Evolutionary conservation across 176 grass and related monocot species (phyloP), one percentile per base, ranked within the genome.

Genomic region (Sorghum bicolor): DNA sequence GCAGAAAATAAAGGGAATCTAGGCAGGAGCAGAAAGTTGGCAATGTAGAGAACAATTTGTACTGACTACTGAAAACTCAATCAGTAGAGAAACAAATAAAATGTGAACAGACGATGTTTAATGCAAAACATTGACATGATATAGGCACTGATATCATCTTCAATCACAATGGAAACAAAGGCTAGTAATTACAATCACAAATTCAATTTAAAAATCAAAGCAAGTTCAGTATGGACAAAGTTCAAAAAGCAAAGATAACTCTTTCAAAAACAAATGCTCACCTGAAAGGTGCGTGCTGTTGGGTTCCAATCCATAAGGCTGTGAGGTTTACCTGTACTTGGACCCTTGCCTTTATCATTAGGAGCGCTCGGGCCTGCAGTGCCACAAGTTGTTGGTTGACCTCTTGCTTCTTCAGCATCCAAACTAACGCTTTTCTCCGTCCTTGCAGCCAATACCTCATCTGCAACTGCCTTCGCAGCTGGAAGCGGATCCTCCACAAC

Each of bases 251-350:
- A 78, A 84, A 57, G 31, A 67, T 40, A 43, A 32, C 19, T 33
- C 22, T 30, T 58, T 63, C 64, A 13, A 31, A 52, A 15, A 62
- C 13, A 16, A 39, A 53, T 47, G 36, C 44, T 67, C n/a, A 94
- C 92, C 77, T 85, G 61, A 84, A 33, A 82, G 40, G 83, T 85
- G 2, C 1, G 62, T 3, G 89, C 86, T 52, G 92, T 91, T 72
- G 86, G 80, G 70, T 91, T 94, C 92, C 92, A 66, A 61, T 91
- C 84, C 89, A 94, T 91, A 80, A 92, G 64, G 26, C 71, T 87
- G 32, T 31, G 34, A 26, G 26, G 5, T 39, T 57, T 16, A 33
- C 50, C 64, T 80, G 30, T 86, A 50, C 25, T 87, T 11, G 12
- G 63, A 37, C 15, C 60, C 13, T 52, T 76, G 4, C 25, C n/a